phyloP scores from a whole-genome alignment of 2,329 filamentous ascomycete genomes.

The Xylaria sp. region DNA sequence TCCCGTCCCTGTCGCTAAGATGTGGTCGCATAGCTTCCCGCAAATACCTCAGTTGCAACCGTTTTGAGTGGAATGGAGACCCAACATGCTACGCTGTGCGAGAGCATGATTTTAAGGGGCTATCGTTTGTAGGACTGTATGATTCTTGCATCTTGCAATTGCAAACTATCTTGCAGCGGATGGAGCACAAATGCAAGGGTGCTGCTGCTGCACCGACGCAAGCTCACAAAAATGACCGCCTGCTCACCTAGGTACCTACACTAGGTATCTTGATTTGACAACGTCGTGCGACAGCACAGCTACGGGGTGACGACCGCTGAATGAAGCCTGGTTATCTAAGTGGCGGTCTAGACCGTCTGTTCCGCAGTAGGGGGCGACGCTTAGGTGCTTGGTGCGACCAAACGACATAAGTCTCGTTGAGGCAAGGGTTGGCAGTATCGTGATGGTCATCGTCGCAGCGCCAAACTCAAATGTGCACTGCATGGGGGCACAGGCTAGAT shows the following conservation, averaged over 20 bases:
- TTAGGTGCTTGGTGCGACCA: neutral
- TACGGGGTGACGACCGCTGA: conserved; percentile 8
- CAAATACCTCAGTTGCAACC: conserved; percentile 30
- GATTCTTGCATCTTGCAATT: conserved; percentile 1
- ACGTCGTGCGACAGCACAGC: conserved; percentile 8
- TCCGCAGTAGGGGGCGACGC: conserved; percentile 1
- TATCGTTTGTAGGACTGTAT: conserved; percentile 3
- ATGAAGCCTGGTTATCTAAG: neutral
- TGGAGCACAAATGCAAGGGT: neutral
- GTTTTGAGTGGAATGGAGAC: conserved; percentile 21
- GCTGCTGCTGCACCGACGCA: neutral
- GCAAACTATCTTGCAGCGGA: conserved; percentile 15
- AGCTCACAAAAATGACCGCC: neutral
- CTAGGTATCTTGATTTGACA: conserved; percentile 10
- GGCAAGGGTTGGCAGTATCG: conserved; percentile 17
- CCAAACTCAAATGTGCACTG: conserved; percentile 21
- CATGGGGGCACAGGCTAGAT: conserved; percentile 5
- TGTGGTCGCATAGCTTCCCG: conserved; percentile 17
- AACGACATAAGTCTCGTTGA: neutral
- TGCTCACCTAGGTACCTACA: neutral
- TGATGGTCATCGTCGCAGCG: conserved; percentile 30
- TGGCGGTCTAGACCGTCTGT: conserved; percentile 8
- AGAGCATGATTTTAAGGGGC: conserved; percentile 1
- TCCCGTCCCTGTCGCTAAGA: conserved; percentile 14
- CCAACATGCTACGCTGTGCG: conserved; percentile 17